phyloP scores from a whole-genome alignment of 345 rosid genomes.

The Orychophragmus violaceus region DNA sequence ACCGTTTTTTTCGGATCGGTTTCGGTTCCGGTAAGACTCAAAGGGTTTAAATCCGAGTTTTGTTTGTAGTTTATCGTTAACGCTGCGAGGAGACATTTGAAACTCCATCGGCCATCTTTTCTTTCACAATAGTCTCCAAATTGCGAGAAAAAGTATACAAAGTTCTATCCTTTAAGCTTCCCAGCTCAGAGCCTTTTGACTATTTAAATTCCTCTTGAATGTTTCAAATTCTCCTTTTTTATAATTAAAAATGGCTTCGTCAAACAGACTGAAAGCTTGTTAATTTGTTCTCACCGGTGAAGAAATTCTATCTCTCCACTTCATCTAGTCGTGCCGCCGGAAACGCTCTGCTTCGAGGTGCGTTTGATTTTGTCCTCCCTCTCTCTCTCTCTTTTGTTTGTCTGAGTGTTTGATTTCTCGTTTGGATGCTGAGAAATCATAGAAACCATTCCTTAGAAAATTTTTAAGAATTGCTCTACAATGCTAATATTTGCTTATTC shows the following conservation, averaged over 20 bases:
- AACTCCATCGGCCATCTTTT: neutral
- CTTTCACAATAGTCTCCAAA: neutral
- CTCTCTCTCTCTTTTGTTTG: neutral
- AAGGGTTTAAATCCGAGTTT: too few relatives aligned
- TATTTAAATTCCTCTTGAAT: constrained; percentile 22
- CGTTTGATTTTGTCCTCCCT: neutral
- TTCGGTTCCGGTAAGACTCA: too few relatives aligned
- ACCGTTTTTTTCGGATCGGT: too few relatives aligned
- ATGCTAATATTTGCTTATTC: neutral
- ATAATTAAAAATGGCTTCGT: neutral
- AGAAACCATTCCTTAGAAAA: neutral
- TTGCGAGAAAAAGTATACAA: neutral
- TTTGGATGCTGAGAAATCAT: neutral
- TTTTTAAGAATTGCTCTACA: neutral
- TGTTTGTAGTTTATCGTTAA: too few relatives aligned
- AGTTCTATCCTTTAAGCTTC: neutral
- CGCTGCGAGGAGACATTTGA: neutral
- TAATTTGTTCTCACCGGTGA: constrained; percentile 4
- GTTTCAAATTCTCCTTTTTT: neutral
- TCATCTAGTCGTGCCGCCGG: neutral
- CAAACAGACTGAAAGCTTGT: constrained; percentile 4
- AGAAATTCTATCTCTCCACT: neutral
- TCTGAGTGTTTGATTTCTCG: neutral
- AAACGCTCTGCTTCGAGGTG: constrained; percentile 16
- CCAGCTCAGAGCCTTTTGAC: neutral